Base-by-base conservation (phyloP, 169 alveolate genomes). In the Cryptosporidium felis region DNA sequence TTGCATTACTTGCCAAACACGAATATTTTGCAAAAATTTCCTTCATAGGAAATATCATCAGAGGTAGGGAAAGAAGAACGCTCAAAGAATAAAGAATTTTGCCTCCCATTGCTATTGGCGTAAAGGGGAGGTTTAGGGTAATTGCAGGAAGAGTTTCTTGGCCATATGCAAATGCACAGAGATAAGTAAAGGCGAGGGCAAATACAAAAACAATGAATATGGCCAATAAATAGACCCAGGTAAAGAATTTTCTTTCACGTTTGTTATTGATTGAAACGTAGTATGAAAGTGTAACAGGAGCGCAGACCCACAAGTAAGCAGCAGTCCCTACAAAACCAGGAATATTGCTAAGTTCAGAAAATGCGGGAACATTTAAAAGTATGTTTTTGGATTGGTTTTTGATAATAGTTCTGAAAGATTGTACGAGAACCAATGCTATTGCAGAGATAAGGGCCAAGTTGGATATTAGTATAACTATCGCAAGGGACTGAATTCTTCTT, bases 291-390 rank as follows among this genome's bases (percentile, higher is more conserved):
- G 67, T 42, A 49, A 74, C 85, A 30, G 85, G 85, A 53, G 85
- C 85, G 23, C 85, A 74, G 5, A 74, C 85, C 85, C 85, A 74
- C 56, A 74, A 74, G 56, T 53, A 74, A 53, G 85, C 85, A 12
- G 85, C 85, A 23, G 67, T 74, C 3, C 85, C 85, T n/a, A 74
- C 41, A 74, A 74, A 74, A 5, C 85, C 85, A 12, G 85, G 74
- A 36, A 56, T 36, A 30, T 51, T 53, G 18, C 36, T 23, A 18
- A 41, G 8, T 16, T 36, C 56, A 40, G 85, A 49, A 36, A 36
- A n/a, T 32, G 59, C 38, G 36, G 85, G 74, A 49, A 74, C 38
- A 21, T 36, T 38, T 18, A 53, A 12, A 53, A 56, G 56, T 14
- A 21, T 14, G 40, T 56, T 26, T n/a, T 53, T 53, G 1, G 10